These are phyloP conservation scores for Magnolia kwangsiensis DNA, from an alignment of 164 flowering plant genomes.

Conservation along the genomic window DNA sequence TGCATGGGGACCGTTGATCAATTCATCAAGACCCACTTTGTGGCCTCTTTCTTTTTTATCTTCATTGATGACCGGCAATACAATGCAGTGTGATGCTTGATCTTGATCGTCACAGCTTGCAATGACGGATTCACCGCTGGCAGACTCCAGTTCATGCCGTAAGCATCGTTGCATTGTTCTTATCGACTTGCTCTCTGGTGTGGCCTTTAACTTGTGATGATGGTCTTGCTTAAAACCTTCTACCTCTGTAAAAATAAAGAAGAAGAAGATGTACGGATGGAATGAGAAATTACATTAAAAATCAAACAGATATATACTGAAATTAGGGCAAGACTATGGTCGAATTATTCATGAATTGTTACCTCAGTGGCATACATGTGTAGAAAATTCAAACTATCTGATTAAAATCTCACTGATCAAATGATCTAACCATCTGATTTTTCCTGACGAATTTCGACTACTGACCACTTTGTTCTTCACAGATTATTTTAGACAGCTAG, in stretches of 20 bases:
- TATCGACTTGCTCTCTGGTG: neutral
- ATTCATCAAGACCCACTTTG: neutral
- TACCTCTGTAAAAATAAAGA: neutral
- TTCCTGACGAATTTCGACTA: too few relatives aligned
- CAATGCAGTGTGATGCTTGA: neutral
- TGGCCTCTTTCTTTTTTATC: neutral
- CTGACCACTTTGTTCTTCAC: too few relatives aligned
- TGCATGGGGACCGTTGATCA: neutral
- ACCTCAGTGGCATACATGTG: too few relatives aligned
- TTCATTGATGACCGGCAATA: slow-evolving; percentile 1
- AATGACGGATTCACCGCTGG: neutral
- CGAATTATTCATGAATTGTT: too few relatives aligned
- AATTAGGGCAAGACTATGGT: too few relatives aligned
- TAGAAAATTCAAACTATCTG: neutral
- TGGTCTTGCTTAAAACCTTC: neutral
- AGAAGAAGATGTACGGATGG: neutral
- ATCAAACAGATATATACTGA: neutral
- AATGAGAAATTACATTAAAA: too few relatives aligned
- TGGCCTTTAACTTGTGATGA: neutral
- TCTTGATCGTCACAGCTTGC: neutral
- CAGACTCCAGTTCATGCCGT: neutral
- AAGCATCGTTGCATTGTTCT: neutral
- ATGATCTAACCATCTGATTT: too few relatives aligned
- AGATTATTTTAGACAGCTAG: too few relatives aligned
- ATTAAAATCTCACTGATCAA: too few relatives aligned